A percentile compares a stretch with the other conserved stretches of the same genome.
Evolutionary conservation across 768 basidiomycete genomes (phyloP).

Genomic region (Boletus edulis): DNA sequence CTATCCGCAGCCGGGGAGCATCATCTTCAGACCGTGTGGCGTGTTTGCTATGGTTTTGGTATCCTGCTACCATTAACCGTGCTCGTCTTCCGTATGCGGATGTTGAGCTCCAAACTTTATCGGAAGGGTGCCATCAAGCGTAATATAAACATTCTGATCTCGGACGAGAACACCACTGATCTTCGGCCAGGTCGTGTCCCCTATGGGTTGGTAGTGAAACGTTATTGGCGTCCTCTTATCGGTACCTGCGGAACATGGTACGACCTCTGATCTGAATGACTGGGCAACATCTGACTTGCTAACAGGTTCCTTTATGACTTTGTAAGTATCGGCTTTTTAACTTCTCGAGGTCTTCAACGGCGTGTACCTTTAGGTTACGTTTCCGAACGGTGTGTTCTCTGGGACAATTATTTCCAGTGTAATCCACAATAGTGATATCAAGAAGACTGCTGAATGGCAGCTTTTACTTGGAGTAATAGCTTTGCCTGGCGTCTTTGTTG

Average conservation of each 20-base stretch:
- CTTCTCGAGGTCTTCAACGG: background rate
- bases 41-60: slow-evolving; percentile 64
- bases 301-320: slow-evolving; percentile 71
- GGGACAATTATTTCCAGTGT: slow-evolving; percentile 67
- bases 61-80: slow-evolving; percentile 63
- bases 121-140: slow-evolving; percentile 64
- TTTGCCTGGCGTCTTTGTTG: slow-evolving; percentile 59
- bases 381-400: slow-evolving; percentile 71
- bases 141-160: slow-evolving; percentile 28
- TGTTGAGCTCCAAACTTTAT: slow-evolving; percentile 67
- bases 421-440: slow-evolving; percentile 53
- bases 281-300: background rate
- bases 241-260: slow-evolving; percentile 76
- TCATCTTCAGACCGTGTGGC: slow-evolving; percentile 65
- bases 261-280: background rate
- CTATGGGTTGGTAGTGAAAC: slow-evolving; percentile 54
- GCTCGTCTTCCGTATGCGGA: slow-evolving; percentile 68
- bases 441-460: slow-evolving; percentile 65
- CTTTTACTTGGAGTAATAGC: slow-evolving; percentile 61
- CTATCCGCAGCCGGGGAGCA: slow-evolving; percentile 62
- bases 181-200: slow-evolving; percentile 49
- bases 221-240: slow-evolving; percentile 67
- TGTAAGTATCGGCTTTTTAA: slow-evolving; percentile 26
- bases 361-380: slow-evolving; percentile 47
- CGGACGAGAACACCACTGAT: background rate